phyloP scores from a whole-genome alignment of 345 rosid species.

The Ceriops tagal region DNA sequence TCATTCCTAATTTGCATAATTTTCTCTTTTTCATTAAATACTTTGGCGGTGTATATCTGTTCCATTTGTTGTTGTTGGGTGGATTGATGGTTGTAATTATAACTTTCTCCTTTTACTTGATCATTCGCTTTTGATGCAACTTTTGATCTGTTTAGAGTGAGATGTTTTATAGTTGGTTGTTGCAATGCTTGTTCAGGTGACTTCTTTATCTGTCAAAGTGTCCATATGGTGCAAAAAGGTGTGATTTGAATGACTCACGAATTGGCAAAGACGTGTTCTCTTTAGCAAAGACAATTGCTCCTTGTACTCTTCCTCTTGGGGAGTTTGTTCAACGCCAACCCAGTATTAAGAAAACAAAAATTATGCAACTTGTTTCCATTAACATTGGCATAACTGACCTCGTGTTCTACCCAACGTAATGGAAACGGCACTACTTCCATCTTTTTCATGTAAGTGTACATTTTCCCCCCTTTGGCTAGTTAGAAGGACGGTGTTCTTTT shows the following conservation, averaged over 20 bases:
- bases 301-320: too few species aligned
- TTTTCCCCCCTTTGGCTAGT: too few species aligned
- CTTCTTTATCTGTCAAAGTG: not conserved
- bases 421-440: too few species aligned
- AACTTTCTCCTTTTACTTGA: slow-evolving; percentile 26
- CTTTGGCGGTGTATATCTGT: slow-evolving; percentile 28
- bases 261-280: too few species aligned
- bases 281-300: too few species aligned
- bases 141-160: slow-evolving; percentile 32
- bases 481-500: too few species aligned
- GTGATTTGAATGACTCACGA: not conserved
- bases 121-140: slow-evolving; percentile 43
- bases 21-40: slow-evolving; percentile 10
- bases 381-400: too few species aligned
- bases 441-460: too few species aligned
- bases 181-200: slow-evolving; percentile 22
- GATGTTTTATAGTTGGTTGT: slow-evolving; percentile 26
- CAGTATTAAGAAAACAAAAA: too few species aligned
- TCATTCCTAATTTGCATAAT: not conserved
- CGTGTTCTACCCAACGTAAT: too few species aligned
- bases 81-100: slow-evolving; percentile 42
- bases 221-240: not conserved
- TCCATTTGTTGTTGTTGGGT: slow-evolving; percentile 37
- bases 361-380: too few species aligned
- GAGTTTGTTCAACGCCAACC: too few species aligned